phyloP scores from a whole-genome alignment of 1,139 yeast genomes.

The Pneumocystis carinii region DNA sequence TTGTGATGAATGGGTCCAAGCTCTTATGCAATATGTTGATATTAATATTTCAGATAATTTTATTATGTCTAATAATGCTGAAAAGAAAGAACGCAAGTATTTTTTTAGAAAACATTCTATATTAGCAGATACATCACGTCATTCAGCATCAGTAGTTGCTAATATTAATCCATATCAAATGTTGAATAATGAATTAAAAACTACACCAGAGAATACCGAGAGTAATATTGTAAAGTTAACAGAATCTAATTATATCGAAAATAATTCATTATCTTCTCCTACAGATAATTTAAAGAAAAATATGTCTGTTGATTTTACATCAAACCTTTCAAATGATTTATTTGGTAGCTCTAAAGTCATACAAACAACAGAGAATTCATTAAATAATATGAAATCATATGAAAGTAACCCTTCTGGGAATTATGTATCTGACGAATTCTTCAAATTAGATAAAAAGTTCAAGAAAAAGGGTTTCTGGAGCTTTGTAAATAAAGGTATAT shows the following conservation, averaged over 20 bases:
- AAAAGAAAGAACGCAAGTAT: slow-evolving; percentile 3
- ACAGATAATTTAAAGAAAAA: background rate
- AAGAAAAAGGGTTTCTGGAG: slow-evolving; percentile 12
- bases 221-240: background rate
- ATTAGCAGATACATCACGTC: background rate
- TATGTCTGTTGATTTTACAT: background rate
- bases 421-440: background rate
- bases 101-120: background rate
- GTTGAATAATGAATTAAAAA: background rate
- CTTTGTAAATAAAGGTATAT: slow-evolving; percentile 6
- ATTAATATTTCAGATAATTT: background rate
- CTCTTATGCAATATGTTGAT: slow-evolving; percentile 34
- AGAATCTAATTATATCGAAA: background rate
- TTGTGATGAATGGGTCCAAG: slow-evolving; percentile 63
- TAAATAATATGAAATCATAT: background rate
- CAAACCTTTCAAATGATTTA: background rate
- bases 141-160: background rate
- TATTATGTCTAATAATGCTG: background rate
- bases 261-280: background rate
- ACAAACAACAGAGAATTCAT: background rate
- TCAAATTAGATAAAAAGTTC: background rate
- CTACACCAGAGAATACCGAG: background rate
- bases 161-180: background rate
- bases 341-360: background rate
- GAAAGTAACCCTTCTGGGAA: background rate